Evolutionary conservation across 2,329 filamentous ascomycete genomes (phyloP), one percentile per base, ranked within the genome.

Genomic region (Lojkania enalia): DNA sequence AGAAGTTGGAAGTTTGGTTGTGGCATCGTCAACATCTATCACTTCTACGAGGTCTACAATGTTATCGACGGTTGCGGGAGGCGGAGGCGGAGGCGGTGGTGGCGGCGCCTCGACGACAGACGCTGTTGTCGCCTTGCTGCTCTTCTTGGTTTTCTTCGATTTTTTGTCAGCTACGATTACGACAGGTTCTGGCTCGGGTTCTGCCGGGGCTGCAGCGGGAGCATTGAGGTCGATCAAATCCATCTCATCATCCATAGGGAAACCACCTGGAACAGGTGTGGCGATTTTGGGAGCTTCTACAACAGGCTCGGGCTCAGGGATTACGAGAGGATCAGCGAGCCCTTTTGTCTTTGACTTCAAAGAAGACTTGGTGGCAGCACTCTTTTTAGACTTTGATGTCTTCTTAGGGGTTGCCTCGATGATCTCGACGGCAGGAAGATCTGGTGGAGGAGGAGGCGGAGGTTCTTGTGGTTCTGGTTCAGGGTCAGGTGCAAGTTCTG

Each of bases 1-100:
- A 37, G 79, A 77, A 19, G 77, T 79, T 7, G 77, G 76, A 23
- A 74, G 71, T 44, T 69, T 68, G 11, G 45, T 48, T 13, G 57
- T 52, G 3, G 35, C 44, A n/a, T 52, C 58, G n/a, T 58, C 62
- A 18, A 61, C 48, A 35, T 65, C 55, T 32, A 68, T 52, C 29
- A 21, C 29, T 19, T 38, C 40, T 11, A 27, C 5, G 13, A 20
- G 35, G 4, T 48, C 45, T 20, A 29, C 46, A 16, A 49, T 44
- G 20, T 64, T 59, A 11, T 59, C 59, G 4, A 56, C 33, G 19
- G 20, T n/a, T 3, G 31, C n/a, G 51, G 42, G 35, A 12, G 43
- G 42, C 3, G 55, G 54, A n/a, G 59, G 59, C 5, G 58, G 61
- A 21, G 62, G 57, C 7, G 63, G 57, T n/a, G 56, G 55, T 39